A percentile compares a stretch with the other conserved stretches of the same genome.
phyloP scores from a whole-genome alignment of 371 early-diverging fungal species.

The Circinella minor region DNA sequence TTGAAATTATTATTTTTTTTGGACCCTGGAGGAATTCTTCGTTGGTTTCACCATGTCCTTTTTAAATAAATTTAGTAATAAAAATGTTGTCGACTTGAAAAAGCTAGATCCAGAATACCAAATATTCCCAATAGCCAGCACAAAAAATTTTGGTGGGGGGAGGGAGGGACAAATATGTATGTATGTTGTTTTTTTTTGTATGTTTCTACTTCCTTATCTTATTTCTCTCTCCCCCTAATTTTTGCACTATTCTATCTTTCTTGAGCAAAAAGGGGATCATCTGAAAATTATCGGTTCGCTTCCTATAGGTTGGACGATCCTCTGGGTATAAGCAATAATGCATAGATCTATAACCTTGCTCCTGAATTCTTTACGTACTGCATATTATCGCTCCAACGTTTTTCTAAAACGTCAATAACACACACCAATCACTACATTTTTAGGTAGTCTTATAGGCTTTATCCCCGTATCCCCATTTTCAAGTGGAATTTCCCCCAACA shows the following conservation, averaged over 20 bases:
- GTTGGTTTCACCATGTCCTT: neutral
- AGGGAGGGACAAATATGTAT: too few species aligned
- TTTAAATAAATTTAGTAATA: neutral
- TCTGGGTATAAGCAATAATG: conserved; percentile 1
- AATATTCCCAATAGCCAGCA: too few species aligned
- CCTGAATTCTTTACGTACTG: neutral
- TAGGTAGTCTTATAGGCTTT: neutral
- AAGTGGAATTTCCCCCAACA: neutral
- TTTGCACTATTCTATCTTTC: neutral
- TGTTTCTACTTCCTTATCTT: neutral
- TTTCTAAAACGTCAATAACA: neutral
- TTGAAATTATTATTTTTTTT: neutral
- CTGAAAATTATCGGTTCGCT: neutral
- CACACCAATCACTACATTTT: neutral
- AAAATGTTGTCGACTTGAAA: neutral
- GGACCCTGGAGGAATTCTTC: conserved; percentile 1
- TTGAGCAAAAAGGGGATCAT: neutral
- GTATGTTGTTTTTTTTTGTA: too few species aligned
- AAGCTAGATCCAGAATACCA: too few species aligned
- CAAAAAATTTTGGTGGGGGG: too few species aligned
- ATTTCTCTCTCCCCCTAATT: neutral
- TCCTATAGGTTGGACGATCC: conserved; percentile 10
- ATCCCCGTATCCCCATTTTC: conserved; percentile 5
- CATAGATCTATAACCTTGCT: neutral
- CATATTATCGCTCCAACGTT: neutral